phyloP scores from a whole-genome alignment of 306 rosid species.

The Styphnolobium japonicum region DNA sequence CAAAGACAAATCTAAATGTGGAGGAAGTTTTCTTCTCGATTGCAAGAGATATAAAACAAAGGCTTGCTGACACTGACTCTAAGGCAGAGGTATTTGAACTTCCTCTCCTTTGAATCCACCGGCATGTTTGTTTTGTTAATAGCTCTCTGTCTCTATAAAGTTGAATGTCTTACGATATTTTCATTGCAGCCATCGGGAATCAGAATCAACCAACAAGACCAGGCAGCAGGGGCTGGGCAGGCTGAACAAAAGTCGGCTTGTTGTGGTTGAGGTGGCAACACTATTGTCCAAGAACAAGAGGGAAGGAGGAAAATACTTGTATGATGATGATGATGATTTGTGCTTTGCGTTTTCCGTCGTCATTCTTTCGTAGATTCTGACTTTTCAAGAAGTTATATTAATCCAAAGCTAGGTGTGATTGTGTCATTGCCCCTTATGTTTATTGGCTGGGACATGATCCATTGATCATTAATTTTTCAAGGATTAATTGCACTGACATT shows the following conservation, averaged over 20 bases:
- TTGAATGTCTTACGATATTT: neutral
- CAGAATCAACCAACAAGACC: conserved; percentile 65
- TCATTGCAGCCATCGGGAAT: conserved; percentile 65
- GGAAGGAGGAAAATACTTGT: conserved; percentile 39
- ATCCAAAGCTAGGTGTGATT: conserved; percentile 30
- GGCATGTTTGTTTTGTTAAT: neutral
- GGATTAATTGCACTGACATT: conserved; percentile 18
- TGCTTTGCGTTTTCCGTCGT: conserved; percentile 43
- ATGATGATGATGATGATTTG: conserved; percentile 43
- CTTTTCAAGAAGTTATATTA: conserved; percentile 28
- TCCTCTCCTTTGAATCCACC: neutral
- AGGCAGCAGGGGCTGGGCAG: conserved; percentile 51
- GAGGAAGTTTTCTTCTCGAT: conserved; percentile 93
- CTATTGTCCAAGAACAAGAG: conserved; percentile 19
- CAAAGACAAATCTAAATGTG: conserved; percentile 91
- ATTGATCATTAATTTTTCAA: conserved; percentile 12
- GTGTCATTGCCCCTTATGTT: conserved; percentile 7
- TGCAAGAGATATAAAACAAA: conserved; percentile 83
- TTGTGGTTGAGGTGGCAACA: conserved; percentile 59
- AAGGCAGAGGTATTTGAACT: conserved; percentile 60
- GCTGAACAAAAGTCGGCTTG: conserved; percentile 67
- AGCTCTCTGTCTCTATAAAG: neutral
- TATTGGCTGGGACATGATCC: conserved; percentile 19
- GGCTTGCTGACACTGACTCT: conserved; percentile 75
- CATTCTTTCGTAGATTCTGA: conserved; percentile 55